phyloP scores from a whole-genome alignment of 179 eudicot species.

The Gypsophila paniculata region DNA sequence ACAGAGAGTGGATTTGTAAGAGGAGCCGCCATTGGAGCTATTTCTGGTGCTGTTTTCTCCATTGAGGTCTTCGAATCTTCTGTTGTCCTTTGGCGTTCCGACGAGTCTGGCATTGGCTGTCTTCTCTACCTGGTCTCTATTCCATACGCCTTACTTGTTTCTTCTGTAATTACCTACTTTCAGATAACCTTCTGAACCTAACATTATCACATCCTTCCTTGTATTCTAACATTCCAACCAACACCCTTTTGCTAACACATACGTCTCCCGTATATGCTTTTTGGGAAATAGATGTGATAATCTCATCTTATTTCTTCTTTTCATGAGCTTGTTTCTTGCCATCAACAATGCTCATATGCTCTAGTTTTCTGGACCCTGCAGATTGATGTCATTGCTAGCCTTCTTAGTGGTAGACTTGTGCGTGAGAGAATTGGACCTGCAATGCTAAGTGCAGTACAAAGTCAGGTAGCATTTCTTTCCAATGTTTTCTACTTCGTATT shows the following conservation, averaged over 20 bases:
- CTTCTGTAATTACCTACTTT: no score
- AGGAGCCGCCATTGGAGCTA: constrained; percentile 98
- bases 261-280: no score
- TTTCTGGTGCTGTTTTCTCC: constrained; percentile 98
- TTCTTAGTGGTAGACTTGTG: constrained; percentile 94
- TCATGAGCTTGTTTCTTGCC: no score
- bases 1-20: constrained; percentile 98
- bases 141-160: background rate
- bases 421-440: constrained; percentile 98
- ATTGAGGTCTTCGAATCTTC: constrained; percentile 97
- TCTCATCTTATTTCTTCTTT: no score
- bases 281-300: no score
- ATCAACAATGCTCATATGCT: background rate
- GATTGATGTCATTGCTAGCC: constrained; percentile 96
- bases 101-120: constrained; percentile 86
- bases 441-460: constrained; percentile 97
- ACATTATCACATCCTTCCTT: no score
- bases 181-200: no score
- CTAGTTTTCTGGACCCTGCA: constrained; percentile 22
- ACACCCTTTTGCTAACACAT: no score
- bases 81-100: constrained; percentile 81
- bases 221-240: no score
- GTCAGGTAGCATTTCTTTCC: constrained; percentile 52
- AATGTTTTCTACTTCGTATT: no score
- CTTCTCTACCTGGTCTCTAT: constrained; percentile 70